A percentile compares a stretch with the other conserved stretches of the same genome.
Evolutionary conservation across 139 green algal genomes (phyloP).

Genomic region (Volvox reticuliferus): DNA sequence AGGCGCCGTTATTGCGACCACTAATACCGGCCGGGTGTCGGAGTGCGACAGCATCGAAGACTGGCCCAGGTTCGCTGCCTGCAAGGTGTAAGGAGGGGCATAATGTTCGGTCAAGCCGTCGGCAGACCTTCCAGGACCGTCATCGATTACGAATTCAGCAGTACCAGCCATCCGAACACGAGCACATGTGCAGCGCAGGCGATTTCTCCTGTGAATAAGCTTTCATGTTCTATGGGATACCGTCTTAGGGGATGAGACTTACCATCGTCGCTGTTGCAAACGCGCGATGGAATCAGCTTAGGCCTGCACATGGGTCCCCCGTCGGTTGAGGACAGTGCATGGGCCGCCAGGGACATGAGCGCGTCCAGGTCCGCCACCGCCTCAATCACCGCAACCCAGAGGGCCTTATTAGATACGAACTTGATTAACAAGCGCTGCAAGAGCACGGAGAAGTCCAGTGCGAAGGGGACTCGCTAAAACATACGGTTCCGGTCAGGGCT

Average conservation of each 20-base stretch:
- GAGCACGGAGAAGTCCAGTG: neutral
- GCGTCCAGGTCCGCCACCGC: conserved; percentile 87
- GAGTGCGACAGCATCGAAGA: conserved; percentile 75
- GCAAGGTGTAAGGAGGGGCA: too few species aligned
- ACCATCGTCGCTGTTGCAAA: neutral
- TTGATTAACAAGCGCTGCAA: conserved; percentile 67
- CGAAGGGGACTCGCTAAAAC: neutral
- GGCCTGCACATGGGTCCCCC: conserved; percentile 56
- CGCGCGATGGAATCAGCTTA: conserved; percentile 1
- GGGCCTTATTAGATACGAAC: conserved; percentile 69
- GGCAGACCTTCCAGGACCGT: too few species aligned
- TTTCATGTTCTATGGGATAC: too few species aligned
- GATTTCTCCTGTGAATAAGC: too few species aligned
- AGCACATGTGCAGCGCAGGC: too few species aligned
- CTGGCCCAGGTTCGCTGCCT: too few species aligned
- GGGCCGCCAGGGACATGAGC: conserved; percentile 85
- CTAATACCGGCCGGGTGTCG: conserved; percentile 80
- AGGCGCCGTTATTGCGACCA: conserved; percentile 66
- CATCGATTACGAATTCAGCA: too few species aligned
- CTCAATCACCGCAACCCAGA: conserved; percentile 85
- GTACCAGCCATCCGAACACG: too few species aligned
- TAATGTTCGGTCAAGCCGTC: too few species aligned
- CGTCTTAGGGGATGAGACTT: too few species aligned
- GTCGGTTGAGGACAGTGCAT: conserved; percentile 41
- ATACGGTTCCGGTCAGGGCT: too few species aligned